Base-by-base conservation (phyloP, 2,329 filamentous ascomycete genomes). In the Cytospora chrysosperma region DNA sequence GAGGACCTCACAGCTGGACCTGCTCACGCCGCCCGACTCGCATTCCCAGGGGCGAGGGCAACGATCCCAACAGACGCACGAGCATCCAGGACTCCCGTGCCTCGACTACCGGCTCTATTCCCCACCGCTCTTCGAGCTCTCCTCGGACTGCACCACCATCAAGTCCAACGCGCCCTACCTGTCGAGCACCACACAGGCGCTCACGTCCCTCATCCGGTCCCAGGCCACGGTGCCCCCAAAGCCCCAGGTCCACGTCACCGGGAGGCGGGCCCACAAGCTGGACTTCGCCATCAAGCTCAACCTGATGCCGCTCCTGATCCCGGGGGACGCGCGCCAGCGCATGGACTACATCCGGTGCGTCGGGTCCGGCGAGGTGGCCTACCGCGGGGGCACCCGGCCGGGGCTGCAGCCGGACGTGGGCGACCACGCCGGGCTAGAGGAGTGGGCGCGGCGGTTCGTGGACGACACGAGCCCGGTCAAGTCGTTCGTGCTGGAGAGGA, bases 221-320 rank as follows among this genome's bases (percentile, higher is more conserved):
- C 79, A 85, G 61, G 78, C 82, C 17, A 78, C 79, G 1, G 75
- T 86, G 0, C 83, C 83, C 24, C 83, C 84, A 8, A 86, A 86
- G 69, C 82, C 81, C 0, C 76, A 81, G 65, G 77, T 86, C 26
- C 76, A 79, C 59, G 77, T 86, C 59, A 74, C 74, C 3, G 83
- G 83, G 52, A 78, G 73, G 34, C 77, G 78, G 32, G 74, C 75
- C n/a, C 71, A 73, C 63, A 74, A 70, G 66, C 68, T 81, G 34
- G 83, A 85, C 70, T 86, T 86, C 67, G 77, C 80, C 62, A 71
- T 86, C 64, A 81, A 79, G 69, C 73, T 85, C 50, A 86, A 86
- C 70, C 73, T 85, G 21, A 82, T 86, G 80, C 76, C 73, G 55
- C 73, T 85, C 13, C 75, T 86, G 6, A 76, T 85, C 2, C 77